Evolutionary conservation across 495 filamentous ascomycete species (phyloP).

Genomic region (Apiosordaria backusii): DNA sequence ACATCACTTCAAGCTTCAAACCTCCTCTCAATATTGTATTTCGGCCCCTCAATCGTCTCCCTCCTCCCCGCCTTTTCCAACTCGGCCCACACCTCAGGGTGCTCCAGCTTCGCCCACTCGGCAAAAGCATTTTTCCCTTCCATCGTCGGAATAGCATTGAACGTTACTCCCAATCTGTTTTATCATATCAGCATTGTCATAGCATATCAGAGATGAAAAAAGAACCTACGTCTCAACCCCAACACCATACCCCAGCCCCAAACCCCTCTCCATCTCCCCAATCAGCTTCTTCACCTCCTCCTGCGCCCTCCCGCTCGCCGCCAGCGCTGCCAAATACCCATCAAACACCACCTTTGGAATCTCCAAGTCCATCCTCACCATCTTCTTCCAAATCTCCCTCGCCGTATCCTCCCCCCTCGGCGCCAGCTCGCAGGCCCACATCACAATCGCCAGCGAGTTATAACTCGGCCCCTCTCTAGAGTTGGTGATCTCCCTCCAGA

Average conservation of each 20-base stretch:
- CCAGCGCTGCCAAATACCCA: constrained; percentile 71
- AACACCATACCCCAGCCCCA: constrained; percentile 62
- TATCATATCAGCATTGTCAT: background rate
- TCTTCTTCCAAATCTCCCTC: constrained; percentile 67
- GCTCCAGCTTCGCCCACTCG: constrained; percentile 63
- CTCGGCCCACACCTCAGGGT: constrained; percentile 65
- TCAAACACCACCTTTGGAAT: constrained; percentile 68
- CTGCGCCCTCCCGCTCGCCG: constrained; percentile 58
- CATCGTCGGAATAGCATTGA: constrained; percentile 61
- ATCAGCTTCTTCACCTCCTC: constrained; percentile 62
- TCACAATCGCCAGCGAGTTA: constrained; percentile 69
- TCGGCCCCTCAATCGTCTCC: constrained; percentile 36
- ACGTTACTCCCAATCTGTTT: constrained; percentile 63
- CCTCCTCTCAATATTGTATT: constrained; percentile 43
- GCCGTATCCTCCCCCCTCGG: constrained; percentile 64
- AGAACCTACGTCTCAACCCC: constrained; percentile 63
- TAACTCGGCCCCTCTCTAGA: constrained; percentile 80
- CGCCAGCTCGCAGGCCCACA: constrained; percentile 67
- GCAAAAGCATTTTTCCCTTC: constrained; percentile 64
- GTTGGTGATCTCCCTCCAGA: constrained; percentile 76
- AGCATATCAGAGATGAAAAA: background rate
- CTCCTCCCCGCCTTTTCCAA: constrained; percentile 49
- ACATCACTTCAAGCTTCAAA: constrained; percentile 41
- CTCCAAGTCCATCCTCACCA: constrained; percentile 70
- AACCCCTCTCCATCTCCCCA: constrained; percentile 58